Evolutionary conservation across 164 flowering plant genomes (phyloP), one percentile per base, ranked within the genome.

Genomic region (Malania oleifera): DNA sequence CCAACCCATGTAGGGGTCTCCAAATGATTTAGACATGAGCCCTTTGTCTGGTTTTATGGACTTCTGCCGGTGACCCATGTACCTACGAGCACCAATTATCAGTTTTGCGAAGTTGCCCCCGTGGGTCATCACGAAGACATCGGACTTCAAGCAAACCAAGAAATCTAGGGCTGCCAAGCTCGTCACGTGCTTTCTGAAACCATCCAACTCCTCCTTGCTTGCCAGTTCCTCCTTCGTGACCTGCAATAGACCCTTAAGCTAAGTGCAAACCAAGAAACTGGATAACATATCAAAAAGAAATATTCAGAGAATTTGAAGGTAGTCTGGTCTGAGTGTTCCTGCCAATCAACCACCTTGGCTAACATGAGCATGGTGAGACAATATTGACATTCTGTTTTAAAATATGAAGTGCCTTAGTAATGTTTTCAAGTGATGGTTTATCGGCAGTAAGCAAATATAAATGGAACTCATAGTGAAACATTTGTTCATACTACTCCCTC

Each of bases 1-100:
- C 98, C 98, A 93, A 0, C 97, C 98, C 89, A 93, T 84, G 81
- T 87, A 93, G 0, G 99, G 97, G 56, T 93, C 99, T 51, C 99
- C 99, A 55, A 93, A 86, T 3, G 97, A 93, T 75, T 93, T 93
- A n/a, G 99, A 86, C 91, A 93, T 82, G 5, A 93, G 83, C 1
- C 97, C 97, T 76, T 93, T 93, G 75, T 93, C 99, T 1, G 97
- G 99, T 58, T 93, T 93, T 63, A 90, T 90, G 50, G 99, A 93
- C 62, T 93, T 93, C 1, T 56, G 84, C 44, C 82, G 81, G 71
- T 93, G 97, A 27, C 99, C 99, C 88, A 83, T 77, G 73, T 95
- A 95, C 65, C 97, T 65, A 1, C 99, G 82, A 37, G 84, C 80
- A n/a, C 99, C 99, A 23, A 91, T 88, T 22, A 95, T 85, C 55